Evolutionary conservation across 805 yeast genomes (phyloP).

Genomic region (Myxozyma sirexii): DNA sequence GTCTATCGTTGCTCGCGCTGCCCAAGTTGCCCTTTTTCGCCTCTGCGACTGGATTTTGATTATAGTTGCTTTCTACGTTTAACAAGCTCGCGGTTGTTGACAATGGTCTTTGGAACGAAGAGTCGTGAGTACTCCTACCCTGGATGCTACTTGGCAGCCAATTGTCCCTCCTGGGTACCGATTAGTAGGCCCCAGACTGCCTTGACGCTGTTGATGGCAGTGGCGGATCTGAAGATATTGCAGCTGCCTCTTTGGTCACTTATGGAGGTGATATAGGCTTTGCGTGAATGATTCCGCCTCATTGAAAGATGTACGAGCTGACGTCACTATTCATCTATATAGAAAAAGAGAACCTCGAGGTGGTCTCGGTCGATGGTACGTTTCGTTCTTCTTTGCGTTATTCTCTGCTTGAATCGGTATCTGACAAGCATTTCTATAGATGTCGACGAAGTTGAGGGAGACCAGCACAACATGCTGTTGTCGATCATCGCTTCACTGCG

Average conservation of each 20-base stretch:
- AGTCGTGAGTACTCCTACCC: conserved; percentile 1
- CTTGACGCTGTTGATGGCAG: no score
- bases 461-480: conserved; percentile 82
- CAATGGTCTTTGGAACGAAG: conserved; percentile 9
- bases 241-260: background rate
- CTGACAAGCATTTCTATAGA: conserved; percentile 45
- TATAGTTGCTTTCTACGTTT: no score
- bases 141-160: background rate
- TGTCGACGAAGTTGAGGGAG: conserved; percentile 88
- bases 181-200: background rate
- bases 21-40: background rate
- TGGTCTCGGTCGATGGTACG: conserved; percentile 18
- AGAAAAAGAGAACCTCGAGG: conserved; percentile 14
- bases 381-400: background rate
- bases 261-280: background rate
- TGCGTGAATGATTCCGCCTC: background rate
- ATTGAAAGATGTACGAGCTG: background rate
- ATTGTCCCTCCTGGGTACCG: background rate
- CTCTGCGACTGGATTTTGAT: no score
- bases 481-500: conserved; percentile 89
- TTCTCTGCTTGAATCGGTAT: background rate
- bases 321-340: background rate
- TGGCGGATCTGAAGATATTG: background rate
- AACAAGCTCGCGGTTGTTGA: background rate
- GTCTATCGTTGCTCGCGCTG: background rate